Evolutionary conservation across 352 stramenopile genomes (phyloP).

Genomic region (Hyaloperonospora brassicae): DNA sequence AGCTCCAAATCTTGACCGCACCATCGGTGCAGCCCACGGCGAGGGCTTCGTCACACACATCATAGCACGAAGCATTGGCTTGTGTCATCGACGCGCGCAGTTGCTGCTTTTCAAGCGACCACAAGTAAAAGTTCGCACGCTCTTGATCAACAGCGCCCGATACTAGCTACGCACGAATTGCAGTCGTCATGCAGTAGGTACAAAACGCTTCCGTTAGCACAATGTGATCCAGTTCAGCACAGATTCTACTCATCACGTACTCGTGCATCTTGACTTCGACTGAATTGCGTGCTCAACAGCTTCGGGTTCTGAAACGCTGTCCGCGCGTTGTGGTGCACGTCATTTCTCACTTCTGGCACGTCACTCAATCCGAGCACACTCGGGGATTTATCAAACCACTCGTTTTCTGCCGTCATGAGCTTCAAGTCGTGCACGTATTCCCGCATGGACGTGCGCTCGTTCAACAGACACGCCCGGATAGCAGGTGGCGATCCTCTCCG

Average conservation of each 20-base stretch:
- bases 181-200: slow-evolving; percentile 2
- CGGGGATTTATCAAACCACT: slow-evolving; percentile 53
- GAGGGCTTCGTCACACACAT: slow-evolving; percentile 73
- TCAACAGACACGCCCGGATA: slow-evolving; percentile 74
- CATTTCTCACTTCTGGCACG: slow-evolving; percentile 48
- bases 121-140: slow-evolving; percentile 77
- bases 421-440: slow-evolving; percentile 83
- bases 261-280: slow-evolving; percentile 46
- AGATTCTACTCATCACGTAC: slow-evolving; percentile 29
- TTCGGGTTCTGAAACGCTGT: slow-evolving; percentile 59
- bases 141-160: slow-evolving; percentile 69
- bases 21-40: slow-evolving; percentile 70
- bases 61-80: slow-evolving; percentile 58
- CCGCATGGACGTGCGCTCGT: slow-evolving; percentile 77
- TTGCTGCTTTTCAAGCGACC: slow-evolving; percentile 64
- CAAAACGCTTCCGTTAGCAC: background rate
- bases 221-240: background rate
- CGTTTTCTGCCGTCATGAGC: slow-evolving; percentile 59
- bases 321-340: slow-evolving; percentile 40
- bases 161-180: slow-evolving; percentile 41
- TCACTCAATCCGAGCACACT: slow-evolving; percentile 36
- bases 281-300: slow-evolving; percentile 58
- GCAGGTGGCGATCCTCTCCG: slow-evolving; percentile 72
- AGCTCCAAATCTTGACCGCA: slow-evolving; percentile 79
- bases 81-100: slow-evolving; percentile 64